Percentiles rank a stretch among this genome's conserved stretches.
Evolutionary conservation across 2,329 filamentous ascomycete species (phyloP).

Genomic region (Dothiorella sarmentorum): DNA sequence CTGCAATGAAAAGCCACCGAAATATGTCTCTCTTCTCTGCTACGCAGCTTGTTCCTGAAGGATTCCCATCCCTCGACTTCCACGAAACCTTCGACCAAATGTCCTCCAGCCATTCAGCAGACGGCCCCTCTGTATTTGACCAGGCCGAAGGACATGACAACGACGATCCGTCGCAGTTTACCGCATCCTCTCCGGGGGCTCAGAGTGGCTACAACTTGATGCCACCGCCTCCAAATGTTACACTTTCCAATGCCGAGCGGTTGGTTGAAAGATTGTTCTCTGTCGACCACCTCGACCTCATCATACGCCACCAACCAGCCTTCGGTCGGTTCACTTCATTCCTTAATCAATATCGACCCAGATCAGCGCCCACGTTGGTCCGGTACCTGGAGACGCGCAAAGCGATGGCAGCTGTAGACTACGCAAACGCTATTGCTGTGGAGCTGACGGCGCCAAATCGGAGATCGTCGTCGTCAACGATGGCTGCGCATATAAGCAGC

Average conservation of each 20-base stretch:
- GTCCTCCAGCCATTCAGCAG: constrained; percentile 12
- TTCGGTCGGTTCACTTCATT: constrained; percentile 64
- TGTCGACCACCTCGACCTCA: constrained; percentile 57
- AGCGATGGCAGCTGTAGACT: constrained; percentile 63
- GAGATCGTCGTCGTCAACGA: constrained; percentile 36
- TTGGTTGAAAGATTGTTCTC: constrained; percentile 64
- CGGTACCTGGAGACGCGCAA: constrained; percentile 69
- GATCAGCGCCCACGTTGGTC: constrained; percentile 60
- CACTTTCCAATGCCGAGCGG: constrained; percentile 43
- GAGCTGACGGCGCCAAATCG: constrained; percentile 43
- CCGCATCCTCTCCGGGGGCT: constrained; percentile 4
- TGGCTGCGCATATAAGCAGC: constrained; percentile 49
- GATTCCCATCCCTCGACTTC: neutral
- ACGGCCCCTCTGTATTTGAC: constrained; percentile 13
- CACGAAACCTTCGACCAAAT: neutral
- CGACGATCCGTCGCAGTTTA: constrained; percentile 1
- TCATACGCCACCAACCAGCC: constrained; percentile 59
- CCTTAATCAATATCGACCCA: constrained; percentile 55
- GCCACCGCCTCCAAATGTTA: constrained; percentile 25
- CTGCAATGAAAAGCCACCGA: neutral
- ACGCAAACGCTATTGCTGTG: constrained; percentile 63
- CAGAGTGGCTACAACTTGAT: constrained; percentile 24
- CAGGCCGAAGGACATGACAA: neutral
- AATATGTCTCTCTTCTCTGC: constrained; percentile 11
- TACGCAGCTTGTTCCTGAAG: neutral